These are phyloP conservation scores for Scheffersomyces cryptocercus DNA, from an alignment of 1,139 yeast genomes.

Conservation along the genomic window DNA sequence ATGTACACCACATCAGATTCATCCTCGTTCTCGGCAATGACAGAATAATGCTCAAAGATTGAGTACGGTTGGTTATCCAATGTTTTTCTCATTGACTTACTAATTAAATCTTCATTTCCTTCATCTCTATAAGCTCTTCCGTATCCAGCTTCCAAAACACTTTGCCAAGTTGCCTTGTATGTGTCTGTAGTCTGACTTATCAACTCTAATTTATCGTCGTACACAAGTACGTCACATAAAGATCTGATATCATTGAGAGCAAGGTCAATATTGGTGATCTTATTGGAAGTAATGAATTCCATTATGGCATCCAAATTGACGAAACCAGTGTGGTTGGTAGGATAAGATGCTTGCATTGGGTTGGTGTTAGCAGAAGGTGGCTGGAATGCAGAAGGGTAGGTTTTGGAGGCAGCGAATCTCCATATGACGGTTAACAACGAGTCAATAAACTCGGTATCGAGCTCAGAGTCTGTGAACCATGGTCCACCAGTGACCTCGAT, in stretches of 20 bases:
- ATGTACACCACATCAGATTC: constrained; percentile 40
- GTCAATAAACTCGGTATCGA: constrained; percentile 92
- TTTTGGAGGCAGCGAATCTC: constrained; percentile 75
- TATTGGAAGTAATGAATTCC: constrained; percentile 71
- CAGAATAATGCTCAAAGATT: constrained; percentile 37
- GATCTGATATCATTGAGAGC: constrained; percentile 73
- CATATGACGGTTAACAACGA: constrained; percentile 81
- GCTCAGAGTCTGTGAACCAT: constrained; percentile 96
- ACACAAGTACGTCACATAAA: constrained; percentile 83
- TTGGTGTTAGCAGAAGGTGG: constrained; percentile 33
- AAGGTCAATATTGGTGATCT: constrained; percentile 81
- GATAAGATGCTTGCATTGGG: constrained; percentile 46
- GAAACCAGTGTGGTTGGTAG: constrained; percentile 52
- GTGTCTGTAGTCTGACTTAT: constrained; percentile 48
- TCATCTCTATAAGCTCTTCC: constrained; percentile 42
- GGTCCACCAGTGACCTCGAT: constrained; percentile 98
- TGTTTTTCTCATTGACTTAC: constrained; percentile 10
- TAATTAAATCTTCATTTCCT: constrained; percentile 12
- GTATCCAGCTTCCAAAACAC: constrained; percentile 62
- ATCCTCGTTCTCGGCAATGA: constrained; percentile 33
- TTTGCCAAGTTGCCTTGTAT: constrained; percentile 60
- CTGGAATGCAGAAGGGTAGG: constrained; percentile 73
- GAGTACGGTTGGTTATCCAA: constrained; percentile 26
- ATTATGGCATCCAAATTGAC: constrained; percentile 73
- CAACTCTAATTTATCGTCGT: constrained; percentile 81